Evolutionary conservation across 1,284 basidiomycete species (phyloP), one percentile per base, ranked within the genome.

Genomic region (Fistulina hepatica): DNA sequence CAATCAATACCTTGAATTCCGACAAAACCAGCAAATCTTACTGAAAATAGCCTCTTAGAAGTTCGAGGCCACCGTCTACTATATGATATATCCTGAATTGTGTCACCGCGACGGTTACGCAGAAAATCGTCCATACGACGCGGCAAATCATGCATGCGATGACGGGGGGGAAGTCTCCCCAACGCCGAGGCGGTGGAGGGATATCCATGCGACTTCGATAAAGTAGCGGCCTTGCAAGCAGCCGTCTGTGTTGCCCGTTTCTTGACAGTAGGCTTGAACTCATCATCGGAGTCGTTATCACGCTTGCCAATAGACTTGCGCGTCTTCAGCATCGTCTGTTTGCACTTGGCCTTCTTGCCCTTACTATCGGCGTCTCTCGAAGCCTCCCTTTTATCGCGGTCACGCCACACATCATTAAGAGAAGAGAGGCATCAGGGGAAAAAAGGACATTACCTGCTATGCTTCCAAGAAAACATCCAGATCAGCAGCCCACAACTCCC

Each of bases 401-500:
- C 11, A 71, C 65, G 47, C 67, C 67, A 76, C 85, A 48, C 36
- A 52, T 43, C 43, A 6, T 42, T n/a, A 24, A 31, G 33, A 23
- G 37, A 26, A 39, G 35, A 22, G 33, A 3, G 28, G 10, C 8
- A 25, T 17, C 12, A 21, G 17, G 33, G 34, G 27, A 11, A n/a
- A 17, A 12, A 31, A 26, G 7, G 10, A 11, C 63, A 80, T 46
- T 44, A 84, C 90, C 59, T 88, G 73, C 90, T 91, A 97, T 52
- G 84, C 78, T 27, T 62, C 69, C 27, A 91, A 57, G 69, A 98
- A 95, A 20, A 58, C 61, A 52, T 93, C 84, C 17, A 99, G 67
- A 52, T 99, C 95, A 10, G 70, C 67, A 52, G 88, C 85, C 95
- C 95, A 99, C 45, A 99, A 67, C 49, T 86, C 76, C 47, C 79